A percentile compares a stretch with the other conserved stretches of the same genome.
Evolutionary conservation across 2,329 filamentous ascomycete genomes (phyloP).

Genomic region (Colletotrichum limetticola): DNA sequence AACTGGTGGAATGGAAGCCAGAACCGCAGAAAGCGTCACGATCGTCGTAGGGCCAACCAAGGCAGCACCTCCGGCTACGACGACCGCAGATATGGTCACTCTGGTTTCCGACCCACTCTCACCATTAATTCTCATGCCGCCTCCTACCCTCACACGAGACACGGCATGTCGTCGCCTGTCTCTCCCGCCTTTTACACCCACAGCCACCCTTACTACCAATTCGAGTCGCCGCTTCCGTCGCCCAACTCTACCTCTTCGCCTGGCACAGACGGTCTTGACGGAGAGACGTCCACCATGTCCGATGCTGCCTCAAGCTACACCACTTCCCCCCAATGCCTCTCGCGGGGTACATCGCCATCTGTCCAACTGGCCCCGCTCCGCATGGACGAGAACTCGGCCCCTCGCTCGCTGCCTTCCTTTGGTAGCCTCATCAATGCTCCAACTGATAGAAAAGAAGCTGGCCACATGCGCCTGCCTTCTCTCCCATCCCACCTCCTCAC

Average conservation of each 20-base stretch:
- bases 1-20: constrained; percentile 98
- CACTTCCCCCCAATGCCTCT: constrained; percentile 60
- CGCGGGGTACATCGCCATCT: constrained; percentile 49
- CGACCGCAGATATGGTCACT: constrained; percentile 21
- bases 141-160: constrained; percentile 33
- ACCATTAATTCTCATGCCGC: constrained; percentile 39
- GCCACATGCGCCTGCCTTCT: background rate
- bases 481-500: constrained; percentile 42
- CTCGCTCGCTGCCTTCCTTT: constrained; percentile 43
- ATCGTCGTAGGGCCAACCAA: constrained; percentile 48
- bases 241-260: constrained; percentile 60
- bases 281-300: constrained; percentile 76
- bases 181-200: constrained; percentile 33
- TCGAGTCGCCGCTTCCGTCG: constrained; percentile 49
- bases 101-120: constrained; percentile 41
- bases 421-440: constrained; percentile 32
- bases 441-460: constrained; percentile 30
- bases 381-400: constrained; percentile 28
- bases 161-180: constrained; percentile 30
- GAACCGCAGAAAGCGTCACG: constrained; percentile 76
- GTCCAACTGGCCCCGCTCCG: constrained; percentile 54
- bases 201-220: constrained; percentile 38
- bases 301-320: constrained; percentile 74
- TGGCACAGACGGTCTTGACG: constrained; percentile 64
- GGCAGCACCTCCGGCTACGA: constrained; percentile 38